A percentile compares a stretch with the other conserved stretches of the same genome.
These are phyloP conservation scores for Ormosia emarginata DNA, from an alignment of 306 rosid species.

Conservation along the genomic window DNA sequence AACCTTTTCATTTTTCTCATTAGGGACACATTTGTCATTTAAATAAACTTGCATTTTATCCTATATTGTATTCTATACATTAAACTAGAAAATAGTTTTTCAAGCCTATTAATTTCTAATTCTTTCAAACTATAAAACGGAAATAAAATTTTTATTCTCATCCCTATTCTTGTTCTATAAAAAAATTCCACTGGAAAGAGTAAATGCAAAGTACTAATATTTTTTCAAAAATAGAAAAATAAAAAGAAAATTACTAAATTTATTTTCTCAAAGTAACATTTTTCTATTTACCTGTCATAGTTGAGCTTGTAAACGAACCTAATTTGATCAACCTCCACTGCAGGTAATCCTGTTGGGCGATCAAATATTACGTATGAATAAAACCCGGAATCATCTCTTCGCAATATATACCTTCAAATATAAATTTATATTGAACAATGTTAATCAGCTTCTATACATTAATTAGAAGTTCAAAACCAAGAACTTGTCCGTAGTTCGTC, in stretches of 20 bases:
- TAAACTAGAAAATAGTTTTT: not conserved
- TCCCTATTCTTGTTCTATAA: no score
- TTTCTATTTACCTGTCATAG: constrained; percentile 31
- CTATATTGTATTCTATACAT: not conserved
- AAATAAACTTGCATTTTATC: no score
- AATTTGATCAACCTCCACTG: constrained; percentile 40
- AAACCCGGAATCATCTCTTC: constrained; percentile 56
- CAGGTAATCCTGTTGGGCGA: constrained; percentile 51
- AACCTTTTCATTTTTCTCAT: no score
- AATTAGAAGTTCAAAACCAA: no score
- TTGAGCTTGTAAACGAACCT: constrained; percentile 55
- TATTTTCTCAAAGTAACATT: not conserved
- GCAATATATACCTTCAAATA: constrained; percentile 52
- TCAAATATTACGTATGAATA: constrained; percentile 60
- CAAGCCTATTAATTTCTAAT: not conserved
- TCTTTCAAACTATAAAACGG: not conserved
- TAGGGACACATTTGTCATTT: no score
- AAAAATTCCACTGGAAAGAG: not conserved
- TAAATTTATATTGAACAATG: not conserved
- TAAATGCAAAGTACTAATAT: not conserved
- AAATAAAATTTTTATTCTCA: not conserved
- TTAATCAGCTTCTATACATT: not conserved
- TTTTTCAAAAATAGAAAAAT: not conserved
- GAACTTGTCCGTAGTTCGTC: no score
- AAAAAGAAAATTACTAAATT: no score